These are phyloP conservation scores for Sorghum bicolor DNA, from an alignment of 176 grass and related monocot species.

Conservation along the genomic window Sorghum_bicolor_NCBIv3 NC_012873.2:51918501-51919000, in stretches of 20 bases:
- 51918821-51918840: not conserved
- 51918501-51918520: not conserved
- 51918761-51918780: not conserved
- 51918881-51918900: not conserved
- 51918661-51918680: not conserved
- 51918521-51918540: not conserved
- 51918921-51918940: constrained; percentile 44
- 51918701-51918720: not conserved
- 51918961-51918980: constrained; percentile 41
- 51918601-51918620: not conserved
- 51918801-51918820: not conserved
- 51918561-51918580: not conserved
- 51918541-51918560: not conserved
- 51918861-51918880: not conserved
- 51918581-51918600: no score
- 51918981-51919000: not conserved
- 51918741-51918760: not conserved
- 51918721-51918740: no score
- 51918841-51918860: not conserved
- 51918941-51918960: constrained; percentile 63
- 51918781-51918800: not conserved
- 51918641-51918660: not conserved
- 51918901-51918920: constrained; percentile 71
- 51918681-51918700: not conserved
- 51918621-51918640: not conserved